Evolutionary conservation across 352 stramenopile species (phyloP), one percentile per base, ranked within the genome.

Genomic region (Peronospora belbahrii): DNA sequence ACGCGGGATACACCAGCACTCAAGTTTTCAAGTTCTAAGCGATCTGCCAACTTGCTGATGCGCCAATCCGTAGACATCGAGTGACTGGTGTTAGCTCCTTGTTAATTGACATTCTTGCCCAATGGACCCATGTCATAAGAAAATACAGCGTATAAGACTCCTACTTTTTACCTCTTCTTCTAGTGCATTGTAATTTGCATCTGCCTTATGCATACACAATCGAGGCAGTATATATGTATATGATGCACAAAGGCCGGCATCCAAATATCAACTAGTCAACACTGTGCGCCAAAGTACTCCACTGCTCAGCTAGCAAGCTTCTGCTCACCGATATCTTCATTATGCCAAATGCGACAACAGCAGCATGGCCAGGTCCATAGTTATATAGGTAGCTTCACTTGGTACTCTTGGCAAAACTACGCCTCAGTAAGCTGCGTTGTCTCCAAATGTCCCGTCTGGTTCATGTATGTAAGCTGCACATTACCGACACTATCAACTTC

Each of bases 11-110:
- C 68, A 69, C 74, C n/a, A 58, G 52, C 30, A 59, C 56, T 31
- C 66, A 80, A 47, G 69, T 85, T 7, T 80, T 78, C 49, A 88
- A 88, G 62, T 88, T 79, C 52, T 85, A 80, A 57, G 33, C 39
- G 28, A 10, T 31, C 10, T n/a, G 8, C 10, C 4, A 31, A 42
- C 23, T 43, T n/a, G n/a, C n/a, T n/a, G n/a, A n/a, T n/a, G n/a
- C n/a, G 20, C 50, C 41, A 19, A 48, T 17, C 27, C 56, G 43
- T 59, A 56, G 50, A 15, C 31, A 52, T 44, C 34, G 43, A 52
- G 43, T 28, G 40, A 52, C 42, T 59, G 38, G 27, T 49, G 36
- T 24, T 58, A 15, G 25, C 48, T 27, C 5, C 23, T 59, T 41
- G 30, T 42, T 50, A 40, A 4, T 54, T 41, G 20, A 46, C 42